A percentile compares a stretch with the other conserved stretches of the same genome.
phyloP scores from a whole-genome alignment of 2,329 filamentous ascomycete species.

The Cordyceps tenuipes region DNA sequence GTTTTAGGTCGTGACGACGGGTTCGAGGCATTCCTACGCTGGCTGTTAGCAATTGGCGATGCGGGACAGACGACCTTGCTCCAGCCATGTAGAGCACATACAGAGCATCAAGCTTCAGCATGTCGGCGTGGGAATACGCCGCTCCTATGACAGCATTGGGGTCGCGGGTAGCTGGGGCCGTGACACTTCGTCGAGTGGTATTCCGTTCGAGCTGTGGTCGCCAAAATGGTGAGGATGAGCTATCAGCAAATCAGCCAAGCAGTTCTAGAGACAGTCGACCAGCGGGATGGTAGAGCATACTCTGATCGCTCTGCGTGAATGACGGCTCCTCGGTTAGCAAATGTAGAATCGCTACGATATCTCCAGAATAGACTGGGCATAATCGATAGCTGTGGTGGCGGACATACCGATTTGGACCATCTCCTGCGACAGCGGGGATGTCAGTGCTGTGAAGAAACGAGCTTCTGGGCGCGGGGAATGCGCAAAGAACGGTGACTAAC shows the following conservation, averaged over 20 bases:
- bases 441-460: constrained; percentile 23
- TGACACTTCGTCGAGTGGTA: constrained; percentile 41
- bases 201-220: constrained; percentile 47
- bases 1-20: constrained; percentile 63
- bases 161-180: constrained; percentile 40
- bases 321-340: constrained; percentile 21
- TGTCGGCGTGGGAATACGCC: constrained; percentile 92
- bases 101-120: constrained; percentile 79
- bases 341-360: not conserved
- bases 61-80: not conserved
- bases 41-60: constrained; percentile 12
- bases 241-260: constrained; percentile 31
- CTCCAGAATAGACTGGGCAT: not conserved
- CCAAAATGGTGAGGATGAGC: constrained; percentile 88
- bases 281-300: constrained; percentile 35
- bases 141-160: constrained; percentile 78
- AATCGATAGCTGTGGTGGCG: not conserved
- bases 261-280: not conserved
- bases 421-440: constrained; percentile 57
- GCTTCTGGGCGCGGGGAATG: constrained; percentile 13
- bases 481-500: constrained; percentile 36
- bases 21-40: constrained; percentile 48
- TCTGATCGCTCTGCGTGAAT: constrained; percentile 48
- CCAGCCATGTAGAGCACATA: constrained; percentile 33
- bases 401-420: constrained; percentile 97